Evolutionary conservation across 768 basidiomycete genomes (phyloP), one percentile per base, ranked within the genome.

Genomic region (Mycena pura): DNA sequence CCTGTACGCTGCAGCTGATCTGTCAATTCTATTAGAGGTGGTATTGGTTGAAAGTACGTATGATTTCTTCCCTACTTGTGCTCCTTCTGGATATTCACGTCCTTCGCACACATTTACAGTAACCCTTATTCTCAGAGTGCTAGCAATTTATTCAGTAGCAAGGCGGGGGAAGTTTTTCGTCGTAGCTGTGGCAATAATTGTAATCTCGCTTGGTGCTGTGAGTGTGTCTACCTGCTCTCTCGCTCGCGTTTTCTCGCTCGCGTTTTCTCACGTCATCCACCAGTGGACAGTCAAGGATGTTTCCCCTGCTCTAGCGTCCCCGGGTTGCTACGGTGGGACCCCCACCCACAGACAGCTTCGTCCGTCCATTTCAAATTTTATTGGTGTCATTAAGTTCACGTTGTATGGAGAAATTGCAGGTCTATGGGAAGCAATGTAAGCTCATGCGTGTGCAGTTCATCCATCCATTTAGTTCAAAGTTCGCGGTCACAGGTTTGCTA

Each of bases 231-330:
- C 46, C 46, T 47, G 46, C 13, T 47, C 46, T 47, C 46, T 29
- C 46, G 29, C 29, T 47, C 46, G 29, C 46, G 28, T 47, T 31
- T 31, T 47, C 46, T 47, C 25, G 32, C 28, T n/a, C n/a, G 29
- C 46, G 28, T 47, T 31, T 31, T 47, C 46, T 47, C 25, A 47
- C 28, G 25, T 19, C 29, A 19, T 47, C 46, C 21, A 32, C 46
- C 46, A 47, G 46, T 47, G 46, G 46, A 47, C 46, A 47, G 46
- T 47, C 46, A 47, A 47, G 46, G 29, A 47, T 47, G 46, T 47
- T 47, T 47, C 46, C 46, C 46, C 46, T 47, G 46, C 15, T 31
- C 29, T 47, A 31, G 46, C 46, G 29, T 47, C 46, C 46, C 46
- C 28, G 28, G 46, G 46, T 47, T 47, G 46, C 29, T 47, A 47